These are phyloP conservation scores for Exophiala oligosperma DNA, from an alignment of 2,329 filamentous ascomycete species.

Conservation along the genomic window DNA sequence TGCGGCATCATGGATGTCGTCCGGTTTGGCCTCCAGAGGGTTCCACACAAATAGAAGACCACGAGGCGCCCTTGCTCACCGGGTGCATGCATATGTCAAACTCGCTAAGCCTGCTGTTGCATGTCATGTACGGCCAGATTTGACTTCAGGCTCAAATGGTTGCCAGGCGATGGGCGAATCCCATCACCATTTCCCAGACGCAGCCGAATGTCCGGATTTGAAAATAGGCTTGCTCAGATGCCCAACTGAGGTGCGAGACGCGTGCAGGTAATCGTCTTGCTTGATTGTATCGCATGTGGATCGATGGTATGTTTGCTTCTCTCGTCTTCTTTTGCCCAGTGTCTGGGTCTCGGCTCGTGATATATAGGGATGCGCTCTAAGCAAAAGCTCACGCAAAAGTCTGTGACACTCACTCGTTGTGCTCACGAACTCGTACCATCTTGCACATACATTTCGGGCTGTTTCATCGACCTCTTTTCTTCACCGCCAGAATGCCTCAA, in stretches of 20 bases:
- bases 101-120: conserved; percentile 23
- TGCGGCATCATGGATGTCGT: conserved; percentile 22
- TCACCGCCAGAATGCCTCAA: conserved; percentile 24
- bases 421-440: conserved; percentile 22
- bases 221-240: conserved; percentile 22
- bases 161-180: conserved; percentile 18
- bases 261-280: conserved; percentile 13
- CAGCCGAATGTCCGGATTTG: conserved; percentile 21
- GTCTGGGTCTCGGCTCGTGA: conserved; percentile 8
- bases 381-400: conserved; percentile 15
- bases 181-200: conserved; percentile 14
- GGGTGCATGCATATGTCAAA: conserved; percentile 25
- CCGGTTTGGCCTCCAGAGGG: conserved; percentile 20
- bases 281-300: conserved; percentile 15
- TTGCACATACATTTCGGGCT: conserved; percentile 28
- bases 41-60: conserved; percentile 20
- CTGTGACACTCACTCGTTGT: conserved; percentile 29
- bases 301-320: conserved; percentile 21
- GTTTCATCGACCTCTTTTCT: conserved; percentile 18
- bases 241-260: conserved; percentile 18
- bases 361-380: conserved; percentile 25
- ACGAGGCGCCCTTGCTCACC: conserved; percentile 24
- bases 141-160: conserved; percentile 24
- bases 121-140: conserved; percentile 21
- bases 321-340: conserved; percentile 8